phyloP scores from a whole-genome alignment of 2,329 filamentous ascomycete species.

The Chaetomium globosum region DNA sequence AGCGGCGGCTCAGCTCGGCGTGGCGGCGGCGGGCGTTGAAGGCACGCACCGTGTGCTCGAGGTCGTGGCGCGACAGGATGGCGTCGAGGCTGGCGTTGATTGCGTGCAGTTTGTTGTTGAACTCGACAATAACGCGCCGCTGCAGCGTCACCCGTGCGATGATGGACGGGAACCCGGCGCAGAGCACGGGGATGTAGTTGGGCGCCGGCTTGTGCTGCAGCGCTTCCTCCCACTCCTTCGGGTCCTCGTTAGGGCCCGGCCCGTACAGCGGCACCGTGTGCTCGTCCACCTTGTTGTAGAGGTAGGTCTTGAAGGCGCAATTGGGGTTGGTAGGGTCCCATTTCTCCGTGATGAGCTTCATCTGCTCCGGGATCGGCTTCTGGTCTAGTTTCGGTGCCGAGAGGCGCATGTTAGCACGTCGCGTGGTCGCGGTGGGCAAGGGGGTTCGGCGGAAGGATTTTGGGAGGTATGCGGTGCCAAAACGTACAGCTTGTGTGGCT shows the following conservation, averaged over 20 bases:
- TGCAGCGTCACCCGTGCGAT: slow-evolving; percentile 73
- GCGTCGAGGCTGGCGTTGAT: slow-evolving; percentile 74
- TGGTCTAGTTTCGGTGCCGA: slow-evolving; percentile 53
- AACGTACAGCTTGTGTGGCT: slow-evolving; percentile 53
- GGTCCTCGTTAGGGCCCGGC: slow-evolving; percentile 69
- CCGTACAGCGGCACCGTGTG: slow-evolving; percentile 75
- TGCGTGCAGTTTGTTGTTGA: slow-evolving; percentile 73
- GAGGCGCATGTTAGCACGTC: slow-evolving; percentile 22
- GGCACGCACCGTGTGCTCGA: slow-evolving; percentile 73
- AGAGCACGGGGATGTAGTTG: slow-evolving; percentile 76
- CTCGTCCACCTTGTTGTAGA: slow-evolving; percentile 82
- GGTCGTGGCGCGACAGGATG: slow-evolving; percentile 75
- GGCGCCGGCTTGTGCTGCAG: slow-evolving; percentile 76
- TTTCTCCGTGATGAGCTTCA: slow-evolving; percentile 69
- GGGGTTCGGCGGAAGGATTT: not conserved
- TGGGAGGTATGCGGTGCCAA: not conserved
- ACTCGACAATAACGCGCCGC: slow-evolving; percentile 67
- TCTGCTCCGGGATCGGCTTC: slow-evolving; percentile 75
- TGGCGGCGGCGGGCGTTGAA: slow-evolving; percentile 74
- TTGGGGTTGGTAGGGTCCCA: slow-evolving; percentile 71
- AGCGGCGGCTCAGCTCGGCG: slow-evolving; percentile 70
- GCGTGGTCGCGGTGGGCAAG: slow-evolving; percentile 7
- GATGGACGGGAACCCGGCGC: slow-evolving; percentile 71
- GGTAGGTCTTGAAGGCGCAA: slow-evolving; percentile 79
- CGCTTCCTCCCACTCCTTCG: slow-evolving; percentile 81